Evolutionary conservation across 129 eudicot genomes (phyloP).

Genomic region (Ambrosia artemisiifolia): DNA sequence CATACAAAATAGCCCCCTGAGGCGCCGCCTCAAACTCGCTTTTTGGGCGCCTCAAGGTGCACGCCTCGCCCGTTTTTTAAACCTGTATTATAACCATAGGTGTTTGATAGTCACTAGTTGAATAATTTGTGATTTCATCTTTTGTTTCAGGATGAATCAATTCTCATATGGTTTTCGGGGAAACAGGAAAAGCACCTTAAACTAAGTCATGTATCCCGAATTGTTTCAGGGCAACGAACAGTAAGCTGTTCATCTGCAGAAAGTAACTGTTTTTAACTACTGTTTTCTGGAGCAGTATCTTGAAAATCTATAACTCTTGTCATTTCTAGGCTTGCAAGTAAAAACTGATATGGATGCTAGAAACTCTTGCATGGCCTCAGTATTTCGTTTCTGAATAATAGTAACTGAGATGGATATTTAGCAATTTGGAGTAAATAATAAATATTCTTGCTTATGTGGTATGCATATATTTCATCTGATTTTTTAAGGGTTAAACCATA

Average conservation of each 20-base stretch:
- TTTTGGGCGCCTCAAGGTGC: no score
- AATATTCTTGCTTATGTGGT: no score
- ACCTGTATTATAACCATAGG: background rate
- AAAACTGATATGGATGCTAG: background rate
- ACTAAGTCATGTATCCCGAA: slow-evolving; percentile 78
- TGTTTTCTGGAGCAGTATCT: background rate
- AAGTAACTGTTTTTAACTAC: background rate
- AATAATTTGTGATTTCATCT: slow-evolving; percentile 3
- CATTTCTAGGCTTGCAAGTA: slow-evolving; percentile 5
- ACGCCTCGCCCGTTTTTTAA: no score
- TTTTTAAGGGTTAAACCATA: no score
- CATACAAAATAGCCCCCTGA: no score
- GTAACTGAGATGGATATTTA: no score
- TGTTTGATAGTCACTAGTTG: background rate
- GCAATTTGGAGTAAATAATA: no score
- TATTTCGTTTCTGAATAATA: background rate
- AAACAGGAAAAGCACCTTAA: slow-evolving; percentile 92
- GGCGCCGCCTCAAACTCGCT: no score
- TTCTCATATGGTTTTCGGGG: slow-evolving; percentile 89
- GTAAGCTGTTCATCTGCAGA: slow-evolving; percentile 50
- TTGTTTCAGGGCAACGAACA: slow-evolving; percentile 95
- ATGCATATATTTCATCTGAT: no score
- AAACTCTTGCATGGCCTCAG: slow-evolving; percentile 1
- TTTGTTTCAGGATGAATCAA: slow-evolving; percentile 84
- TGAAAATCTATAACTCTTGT: background rate